Conservation (phyloP, 768 basidiomycete species). For the Amanita molliuscula region DNA sequence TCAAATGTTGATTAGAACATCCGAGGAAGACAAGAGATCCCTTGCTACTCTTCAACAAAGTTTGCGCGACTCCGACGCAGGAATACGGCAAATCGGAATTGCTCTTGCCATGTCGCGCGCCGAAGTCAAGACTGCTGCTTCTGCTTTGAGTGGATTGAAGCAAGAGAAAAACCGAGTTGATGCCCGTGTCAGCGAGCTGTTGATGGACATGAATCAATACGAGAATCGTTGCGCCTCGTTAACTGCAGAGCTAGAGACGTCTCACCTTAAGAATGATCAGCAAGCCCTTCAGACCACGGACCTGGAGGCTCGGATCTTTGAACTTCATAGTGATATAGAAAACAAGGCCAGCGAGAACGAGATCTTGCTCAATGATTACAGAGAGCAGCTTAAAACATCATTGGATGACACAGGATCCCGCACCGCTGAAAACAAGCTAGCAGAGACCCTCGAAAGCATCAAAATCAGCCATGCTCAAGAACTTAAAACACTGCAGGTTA, state of each 20-base stretch:
- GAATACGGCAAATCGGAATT: constrained; percentile 1
- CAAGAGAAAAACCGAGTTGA: constrained; percentile 8
- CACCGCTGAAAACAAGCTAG: constrained; percentile 13
- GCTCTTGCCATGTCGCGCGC: constrained; percentile 6
- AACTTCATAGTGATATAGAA: constrained; percentile 10
- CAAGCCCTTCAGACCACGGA: neutral
- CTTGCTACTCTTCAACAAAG: neutral
- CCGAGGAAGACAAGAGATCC: neutral
- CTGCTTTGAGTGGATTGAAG: constrained; percentile 9
- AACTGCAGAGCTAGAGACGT: neutral
- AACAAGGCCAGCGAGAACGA: constrained; percentile 12
- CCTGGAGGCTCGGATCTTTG: constrained; percentile 15
- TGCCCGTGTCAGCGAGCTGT: neutral
- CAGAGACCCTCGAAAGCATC: constrained; percentile 20
- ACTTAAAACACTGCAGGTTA: constrained; percentile 23
- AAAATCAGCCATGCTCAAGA: constrained; percentile 26
- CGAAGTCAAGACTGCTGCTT: constrained; percentile 8
- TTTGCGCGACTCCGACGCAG: neutral
- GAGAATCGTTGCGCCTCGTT: neutral
- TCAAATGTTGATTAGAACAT: neutral
- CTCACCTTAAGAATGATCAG: neutral
- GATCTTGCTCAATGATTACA: constrained; percentile 16
- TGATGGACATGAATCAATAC: neutral
- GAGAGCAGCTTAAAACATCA: constrained; percentile 17
- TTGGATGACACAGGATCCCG: constrained; percentile 17